Evolutionary conservation across 176 grass and related monocot species (phyloP).

Genomic region (Alloteropsis semialata): DNA sequence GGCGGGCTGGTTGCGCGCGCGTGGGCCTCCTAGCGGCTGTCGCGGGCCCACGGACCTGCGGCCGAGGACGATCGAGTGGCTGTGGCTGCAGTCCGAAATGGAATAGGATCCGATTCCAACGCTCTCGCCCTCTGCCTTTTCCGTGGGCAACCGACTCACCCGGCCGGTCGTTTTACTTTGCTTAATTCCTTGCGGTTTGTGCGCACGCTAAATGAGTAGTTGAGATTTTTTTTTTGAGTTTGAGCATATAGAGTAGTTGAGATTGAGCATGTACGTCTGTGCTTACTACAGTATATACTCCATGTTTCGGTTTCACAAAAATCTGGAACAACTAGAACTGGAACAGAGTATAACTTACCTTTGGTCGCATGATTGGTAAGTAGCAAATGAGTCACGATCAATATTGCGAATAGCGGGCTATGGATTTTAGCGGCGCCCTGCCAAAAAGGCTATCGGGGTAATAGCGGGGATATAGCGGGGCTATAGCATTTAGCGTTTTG

Average conservation of each 20-base stretch:
- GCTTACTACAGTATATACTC: background rate
- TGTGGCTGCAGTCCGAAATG: background rate
- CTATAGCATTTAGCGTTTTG: too few species aligned
- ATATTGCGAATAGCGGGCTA: too few species aligned
- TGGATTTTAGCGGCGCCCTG: too few species aligned
- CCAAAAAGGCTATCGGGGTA: too few species aligned
- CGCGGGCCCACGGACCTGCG: background rate
- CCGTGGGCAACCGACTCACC: background rate
- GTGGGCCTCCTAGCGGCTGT: background rate
- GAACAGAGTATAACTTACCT: too few species aligned
- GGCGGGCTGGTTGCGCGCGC: background rate
- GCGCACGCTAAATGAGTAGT: background rate
- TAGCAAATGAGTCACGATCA: background rate
- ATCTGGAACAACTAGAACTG: background rate
- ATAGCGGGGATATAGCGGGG: too few species aligned
- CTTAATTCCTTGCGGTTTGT: background rate
- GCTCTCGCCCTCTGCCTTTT: background rate
- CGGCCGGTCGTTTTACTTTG: background rate
- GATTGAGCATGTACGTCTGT: background rate
- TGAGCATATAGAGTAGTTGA: too few species aligned
- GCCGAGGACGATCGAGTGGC: background rate
- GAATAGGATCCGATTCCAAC: constrained; percentile 11
- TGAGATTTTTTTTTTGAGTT: too few species aligned
- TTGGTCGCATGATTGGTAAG: too few species aligned
- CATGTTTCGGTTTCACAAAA: background rate